Percentiles rank a stretch among this genome's conserved stretches.
These are phyloP conservation scores for Phoma sp. DNA, from an alignment of 2,329 filamentous ascomycete species.

Conservation along the genomic window DNA sequence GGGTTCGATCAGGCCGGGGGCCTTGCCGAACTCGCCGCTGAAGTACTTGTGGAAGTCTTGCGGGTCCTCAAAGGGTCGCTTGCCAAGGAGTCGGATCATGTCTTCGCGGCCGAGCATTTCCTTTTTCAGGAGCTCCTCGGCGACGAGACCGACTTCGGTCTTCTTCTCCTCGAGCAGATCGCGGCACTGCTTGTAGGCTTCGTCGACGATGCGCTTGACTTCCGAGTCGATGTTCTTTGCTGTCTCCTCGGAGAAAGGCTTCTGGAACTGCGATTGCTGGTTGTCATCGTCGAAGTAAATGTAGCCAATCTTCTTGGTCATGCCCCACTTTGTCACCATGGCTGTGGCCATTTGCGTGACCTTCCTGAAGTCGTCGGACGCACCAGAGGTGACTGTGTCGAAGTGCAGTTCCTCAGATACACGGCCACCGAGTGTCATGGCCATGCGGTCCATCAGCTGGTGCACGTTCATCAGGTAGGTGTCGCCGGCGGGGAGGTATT, in stretches of 20 bases:
- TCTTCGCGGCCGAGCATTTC: constrained; percentile 92
- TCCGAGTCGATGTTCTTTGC: constrained; percentile 91
- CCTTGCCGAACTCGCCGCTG: constrained; percentile 49
- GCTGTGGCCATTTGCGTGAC: constrained; percentile 93
- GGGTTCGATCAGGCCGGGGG: constrained; percentile 43
- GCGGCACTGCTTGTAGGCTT: constrained; percentile 90
- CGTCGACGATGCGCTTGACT: constrained; percentile 88
- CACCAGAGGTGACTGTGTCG: constrained; percentile 92
- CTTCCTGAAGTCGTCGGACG: constrained; percentile 97
- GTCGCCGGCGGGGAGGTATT: constrained; percentile 91
- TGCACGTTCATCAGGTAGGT: constrained; percentile 95
- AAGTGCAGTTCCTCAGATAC: constrained; percentile 97
- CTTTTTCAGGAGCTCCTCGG: constrained; percentile 90
- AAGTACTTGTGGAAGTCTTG: constrained; percentile 97
- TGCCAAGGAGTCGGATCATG: constrained; percentile 86
- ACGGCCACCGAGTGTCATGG: constrained; percentile 96
- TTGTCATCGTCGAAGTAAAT: constrained; percentile 87
- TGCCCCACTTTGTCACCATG: constrained; percentile 99
- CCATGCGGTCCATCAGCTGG: constrained; percentile 99
- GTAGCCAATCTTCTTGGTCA: constrained; percentile 93
- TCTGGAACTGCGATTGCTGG: constrained; percentile 77
- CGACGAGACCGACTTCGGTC: constrained; percentile 84
- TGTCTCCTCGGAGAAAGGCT: constrained; percentile 95
- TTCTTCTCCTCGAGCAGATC: constrained; percentile 86
- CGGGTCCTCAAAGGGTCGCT: constrained; percentile 81